These are phyloP conservation scores for Fusarium sarcochroum DNA, from an alignment of 2,329 filamentous ascomycete species.

Conservation along the genomic window DNA sequence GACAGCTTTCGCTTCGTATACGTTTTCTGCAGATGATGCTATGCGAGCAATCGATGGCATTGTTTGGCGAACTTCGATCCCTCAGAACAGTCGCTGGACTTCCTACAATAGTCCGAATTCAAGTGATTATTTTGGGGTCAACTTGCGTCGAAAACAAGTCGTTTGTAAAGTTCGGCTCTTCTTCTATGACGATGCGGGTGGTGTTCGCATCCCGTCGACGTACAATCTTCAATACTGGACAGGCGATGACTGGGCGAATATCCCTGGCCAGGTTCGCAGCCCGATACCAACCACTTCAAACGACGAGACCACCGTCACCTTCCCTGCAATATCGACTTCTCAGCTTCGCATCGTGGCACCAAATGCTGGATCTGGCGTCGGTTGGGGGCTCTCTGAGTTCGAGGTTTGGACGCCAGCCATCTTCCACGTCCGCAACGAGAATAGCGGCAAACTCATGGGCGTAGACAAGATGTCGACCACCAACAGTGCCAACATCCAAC, in stretches of 20 bases:
- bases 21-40: not conserved
- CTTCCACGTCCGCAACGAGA: not conserved
- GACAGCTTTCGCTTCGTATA: not conserved
- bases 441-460: not conserved
- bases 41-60: conserved; percentile 3
- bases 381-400: conserved; percentile 4
- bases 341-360: not conserved
- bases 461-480: not conserved
- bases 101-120: not conserved
- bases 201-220: not conserved
- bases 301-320: not conserved
- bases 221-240: not conserved
- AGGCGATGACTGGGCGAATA: not conserved
- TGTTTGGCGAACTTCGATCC: not conserved
- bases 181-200: conserved; percentile 2
- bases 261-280: not conserved
- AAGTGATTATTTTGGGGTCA: not conserved
- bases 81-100: conserved; percentile 8
- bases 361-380: not conserved
- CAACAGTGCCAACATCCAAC: not conserved
- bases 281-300: not conserved
- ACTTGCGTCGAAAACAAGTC: not conserved
- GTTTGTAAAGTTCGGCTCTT: not conserved
- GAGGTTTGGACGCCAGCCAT: conserved; percentile 1
- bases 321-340: not conserved